Evolutionary conservation across 208 protist genomes (phyloP).

Genomic region (Leishmania tropica): DNA sequence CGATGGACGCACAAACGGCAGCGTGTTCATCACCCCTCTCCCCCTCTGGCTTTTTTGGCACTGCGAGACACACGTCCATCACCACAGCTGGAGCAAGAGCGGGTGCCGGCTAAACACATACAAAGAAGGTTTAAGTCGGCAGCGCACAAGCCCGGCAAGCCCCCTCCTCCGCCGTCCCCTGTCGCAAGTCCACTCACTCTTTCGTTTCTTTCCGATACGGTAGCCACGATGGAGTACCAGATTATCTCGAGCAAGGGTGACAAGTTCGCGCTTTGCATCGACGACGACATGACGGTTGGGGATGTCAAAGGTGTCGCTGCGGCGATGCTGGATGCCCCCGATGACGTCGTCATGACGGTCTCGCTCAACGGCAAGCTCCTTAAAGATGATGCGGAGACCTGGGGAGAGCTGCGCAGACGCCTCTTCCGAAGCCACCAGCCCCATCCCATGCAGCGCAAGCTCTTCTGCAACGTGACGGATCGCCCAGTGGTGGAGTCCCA

Average conservation of each 20-base stretch:
- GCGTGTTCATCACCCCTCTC: background rate
- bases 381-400: conserved; percentile 42
- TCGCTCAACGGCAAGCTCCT: conserved; percentile 69
- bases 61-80: background rate
- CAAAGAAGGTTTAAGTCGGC: background rate
- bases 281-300: conserved; percentile 72
- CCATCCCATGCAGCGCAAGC: conserved; percentile 44
- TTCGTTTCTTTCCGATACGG: background rate
- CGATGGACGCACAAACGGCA: background rate
- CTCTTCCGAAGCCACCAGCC: conserved; percentile 14
- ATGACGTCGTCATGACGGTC: conserved; percentile 47
- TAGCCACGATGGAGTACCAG: conserved; percentile 55
- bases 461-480: conserved; percentile 61
- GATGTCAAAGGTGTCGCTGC: conserved; percentile 70
- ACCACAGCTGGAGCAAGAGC: background rate
- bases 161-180: background rate
- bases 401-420: conserved; percentile 33
- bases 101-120: background rate
- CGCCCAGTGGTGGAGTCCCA: conserved; percentile 27
- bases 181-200: background rate
- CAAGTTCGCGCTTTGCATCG: conserved; percentile 65
- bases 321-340: conserved; percentile 57
- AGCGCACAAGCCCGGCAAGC: background rate
- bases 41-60: background rate
- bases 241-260: conserved; percentile 69